Evolutionary conservation across 108 stramenopile genomes (phyloP).

Genomic region (Chaetoceros muelleri): DNA sequence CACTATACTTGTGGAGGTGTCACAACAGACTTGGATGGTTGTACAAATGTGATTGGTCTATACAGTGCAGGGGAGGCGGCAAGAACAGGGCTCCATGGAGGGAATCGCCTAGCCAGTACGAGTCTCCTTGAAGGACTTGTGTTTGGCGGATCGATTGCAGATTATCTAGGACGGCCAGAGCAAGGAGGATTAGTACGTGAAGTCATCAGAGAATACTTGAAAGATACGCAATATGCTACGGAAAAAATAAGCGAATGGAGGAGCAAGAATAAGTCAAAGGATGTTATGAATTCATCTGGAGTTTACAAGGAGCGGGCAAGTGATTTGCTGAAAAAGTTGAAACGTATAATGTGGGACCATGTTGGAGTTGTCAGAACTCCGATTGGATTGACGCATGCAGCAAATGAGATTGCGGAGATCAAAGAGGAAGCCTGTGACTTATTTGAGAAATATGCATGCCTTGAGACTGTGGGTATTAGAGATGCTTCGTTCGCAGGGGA

Average conservation of each 20-base stretch:
- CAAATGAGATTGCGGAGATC: slow-evolving; percentile 46
- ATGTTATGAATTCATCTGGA: neutral
- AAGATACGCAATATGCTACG: slow-evolving; percentile 1
- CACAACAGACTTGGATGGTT: slow-evolving; percentile 68
- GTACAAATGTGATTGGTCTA: slow-evolving; percentile 45
- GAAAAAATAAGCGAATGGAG: neutral
- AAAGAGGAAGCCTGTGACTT: slow-evolving; percentile 41
- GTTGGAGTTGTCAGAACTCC: slow-evolving; percentile 84
- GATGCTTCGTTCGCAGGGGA: slow-evolving; percentile 72
- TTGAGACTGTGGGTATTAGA: slow-evolving; percentile 57
- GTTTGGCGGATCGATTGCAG: slow-evolving; percentile 84
- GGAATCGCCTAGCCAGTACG: slow-evolving; percentile 89
- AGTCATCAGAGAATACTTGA: neutral
- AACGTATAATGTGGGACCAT: slow-evolving; percentile 84
- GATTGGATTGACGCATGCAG: slow-evolving; percentile 46
- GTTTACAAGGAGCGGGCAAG: slow-evolving; percentile 28
- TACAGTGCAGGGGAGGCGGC: slow-evolving; percentile 91
- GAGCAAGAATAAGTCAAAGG: neutral
- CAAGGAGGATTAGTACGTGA: slow-evolving; percentile 6
- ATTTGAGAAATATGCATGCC: slow-evolving; percentile 27
- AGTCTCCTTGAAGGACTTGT: slow-evolving; percentile 90
- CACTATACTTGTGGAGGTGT: slow-evolving; percentile 94
- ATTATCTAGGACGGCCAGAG: slow-evolving; percentile 45
- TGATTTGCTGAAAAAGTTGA: slow-evolving; percentile 39
- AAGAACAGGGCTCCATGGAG: slow-evolving; percentile 90